These are phyloP conservation scores for Phytophthora citrophthora DNA, from an alignment of 352 stramenopile genomes.

Conservation along the genomic window DNA sequence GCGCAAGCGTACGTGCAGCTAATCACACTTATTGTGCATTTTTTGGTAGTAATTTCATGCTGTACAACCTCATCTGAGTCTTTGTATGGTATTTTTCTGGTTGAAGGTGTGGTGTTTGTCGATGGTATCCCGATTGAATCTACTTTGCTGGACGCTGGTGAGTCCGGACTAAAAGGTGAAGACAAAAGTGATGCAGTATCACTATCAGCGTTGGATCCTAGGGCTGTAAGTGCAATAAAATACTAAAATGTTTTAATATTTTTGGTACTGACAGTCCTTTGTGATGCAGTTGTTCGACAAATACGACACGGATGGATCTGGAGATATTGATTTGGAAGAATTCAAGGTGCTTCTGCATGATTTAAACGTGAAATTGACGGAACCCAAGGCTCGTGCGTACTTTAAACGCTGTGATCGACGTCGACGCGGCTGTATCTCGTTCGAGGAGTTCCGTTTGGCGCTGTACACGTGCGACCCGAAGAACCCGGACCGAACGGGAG, in stretches of 20 bases:
- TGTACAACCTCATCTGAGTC: slow-evolving; percentile 3
- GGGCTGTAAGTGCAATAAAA: slow-evolving; percentile 37
- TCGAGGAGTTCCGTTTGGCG: slow-evolving; percentile 81
- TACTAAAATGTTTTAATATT: background rate
- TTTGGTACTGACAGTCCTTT: background rate
- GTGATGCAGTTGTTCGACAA: slow-evolving; percentile 79
- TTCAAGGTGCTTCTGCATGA: slow-evolving; percentile 77
- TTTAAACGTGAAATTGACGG: slow-evolving; percentile 60
- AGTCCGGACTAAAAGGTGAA: slow-evolving; percentile 46
- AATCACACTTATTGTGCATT: background rate
- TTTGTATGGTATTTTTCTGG: slow-evolving; percentile 9
- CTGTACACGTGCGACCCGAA: slow-evolving; percentile 85
- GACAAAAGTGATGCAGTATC: slow-evolving; percentile 48
- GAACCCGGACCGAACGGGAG: slow-evolving; percentile 68
- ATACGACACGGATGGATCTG: slow-evolving; percentile 78
- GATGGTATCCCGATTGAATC: slow-evolving; percentile 80
- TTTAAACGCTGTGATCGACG: slow-evolving; percentile 81
- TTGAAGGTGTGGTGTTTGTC: slow-evolving; percentile 68
- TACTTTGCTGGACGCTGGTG: slow-evolving; percentile 52
- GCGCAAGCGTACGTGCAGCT: slow-evolving; percentile 50
- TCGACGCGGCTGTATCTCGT: slow-evolving; percentile 69
- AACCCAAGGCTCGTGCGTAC: slow-evolving; percentile 77
- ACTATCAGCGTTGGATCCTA: slow-evolving; percentile 57
- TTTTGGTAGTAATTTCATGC: background rate
- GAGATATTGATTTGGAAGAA: slow-evolving; percentile 80